phyloP scores from a whole-genome alignment of 2,329 filamentous ascomycete species.

The Calonectria fujianensis region DNA sequence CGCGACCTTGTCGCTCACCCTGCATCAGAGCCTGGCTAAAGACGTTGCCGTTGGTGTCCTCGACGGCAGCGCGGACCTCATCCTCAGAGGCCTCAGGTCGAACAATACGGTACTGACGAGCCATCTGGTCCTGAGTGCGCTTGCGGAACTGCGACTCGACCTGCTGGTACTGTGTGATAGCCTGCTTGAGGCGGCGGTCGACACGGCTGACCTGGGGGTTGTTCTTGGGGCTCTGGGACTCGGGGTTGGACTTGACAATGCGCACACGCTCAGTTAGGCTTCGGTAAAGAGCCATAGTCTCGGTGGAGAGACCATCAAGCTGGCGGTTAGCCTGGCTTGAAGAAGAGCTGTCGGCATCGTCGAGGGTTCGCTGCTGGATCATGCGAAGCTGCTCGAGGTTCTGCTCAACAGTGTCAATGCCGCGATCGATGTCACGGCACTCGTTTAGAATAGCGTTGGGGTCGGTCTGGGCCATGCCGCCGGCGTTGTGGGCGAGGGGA shows the following conservation, averaged over 20 bases:
- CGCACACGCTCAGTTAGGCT: slow-evolving; percentile 86
- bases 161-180: slow-evolving; percentile 88
- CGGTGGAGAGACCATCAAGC: slow-evolving; percentile 83
- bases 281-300: slow-evolving; percentile 90
- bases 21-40: slow-evolving; percentile 92
- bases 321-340: slow-evolving; percentile 80
- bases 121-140: slow-evolving; percentile 88
- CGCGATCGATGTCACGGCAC: slow-evolving; percentile 86
- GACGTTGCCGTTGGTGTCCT: slow-evolving; percentile 85
- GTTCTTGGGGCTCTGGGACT: slow-evolving; percentile 83
- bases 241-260: slow-evolving; percentile 87
- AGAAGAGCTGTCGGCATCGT: slow-evolving; percentile 82
- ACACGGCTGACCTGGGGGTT: slow-evolving; percentile 87
- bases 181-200: slow-evolving; percentile 85
- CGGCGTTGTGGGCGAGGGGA: slow-evolving; percentile 73
- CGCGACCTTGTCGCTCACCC: slow-evolving; percentile 87
- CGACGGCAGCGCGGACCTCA: slow-evolving; percentile 86
- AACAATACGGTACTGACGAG: slow-evolving; percentile 92
- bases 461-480: slow-evolving; percentile 70
- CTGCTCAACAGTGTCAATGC: slow-evolving; percentile 83
- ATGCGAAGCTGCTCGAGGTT: slow-evolving; percentile 83
- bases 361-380: slow-evolving; percentile 82
- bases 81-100: slow-evolving; percentile 85
- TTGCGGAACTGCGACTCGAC: slow-evolving; percentile 88
- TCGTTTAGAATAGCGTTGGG: slow-evolving; percentile 89